Evolutionary conservation across 2,329 filamentous ascomycete species (phyloP).

Genomic region (Plectosphaerella cucumerina): DNA sequence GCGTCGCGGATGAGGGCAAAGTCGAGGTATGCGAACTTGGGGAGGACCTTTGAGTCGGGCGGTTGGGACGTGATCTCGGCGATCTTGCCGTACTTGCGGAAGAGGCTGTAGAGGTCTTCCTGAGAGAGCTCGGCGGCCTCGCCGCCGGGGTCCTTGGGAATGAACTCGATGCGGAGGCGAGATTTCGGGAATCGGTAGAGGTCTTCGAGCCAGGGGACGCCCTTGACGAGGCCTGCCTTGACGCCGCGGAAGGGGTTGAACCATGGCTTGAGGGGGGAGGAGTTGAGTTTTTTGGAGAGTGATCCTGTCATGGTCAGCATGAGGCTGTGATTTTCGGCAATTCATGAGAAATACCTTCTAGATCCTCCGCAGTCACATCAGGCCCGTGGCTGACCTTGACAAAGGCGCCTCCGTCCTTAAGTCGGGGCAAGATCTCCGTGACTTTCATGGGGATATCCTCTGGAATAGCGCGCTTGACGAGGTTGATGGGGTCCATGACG

Average conservation of each 20-base stretch:
- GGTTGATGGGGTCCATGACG: constrained; percentile 45
- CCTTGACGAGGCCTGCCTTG: constrained; percentile 68
- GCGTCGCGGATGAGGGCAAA: constrained; percentile 71
- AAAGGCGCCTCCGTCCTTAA: constrained; percentile 91
- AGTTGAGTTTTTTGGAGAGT: constrained; percentile 59
- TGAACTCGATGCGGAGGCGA: constrained; percentile 78
- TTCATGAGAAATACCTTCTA: constrained; percentile 31
- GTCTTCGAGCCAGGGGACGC: constrained; percentile 92
- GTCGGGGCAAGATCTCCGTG: constrained; percentile 74
- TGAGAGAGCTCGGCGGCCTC: constrained; percentile 76
- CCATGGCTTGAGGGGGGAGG: constrained; percentile 78
- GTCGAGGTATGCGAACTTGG: constrained; percentile 75
- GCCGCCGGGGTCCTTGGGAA: constrained; percentile 66
- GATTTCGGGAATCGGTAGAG: constrained; percentile 75
- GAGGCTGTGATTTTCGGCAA: not conserved
- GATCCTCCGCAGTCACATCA: constrained; percentile 30
- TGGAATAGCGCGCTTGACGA: constrained; percentile 61
- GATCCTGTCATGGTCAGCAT: constrained; percentile 30
- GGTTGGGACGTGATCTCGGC: constrained; percentile 79
- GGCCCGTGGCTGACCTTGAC: constrained; percentile 69
- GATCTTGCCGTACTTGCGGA: constrained; percentile 87
- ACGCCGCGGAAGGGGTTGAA: constrained; percentile 79
- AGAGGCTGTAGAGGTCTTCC: constrained; percentile 81
- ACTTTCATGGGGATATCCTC: constrained; percentile 61
- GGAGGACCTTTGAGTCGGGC: constrained; percentile 78